Percentiles rank a stretch among this genome's conserved stretches.
Evolutionary conservation across 306 rosid species (phyloP).

Genomic region (Ormosia emarginata): DNA sequence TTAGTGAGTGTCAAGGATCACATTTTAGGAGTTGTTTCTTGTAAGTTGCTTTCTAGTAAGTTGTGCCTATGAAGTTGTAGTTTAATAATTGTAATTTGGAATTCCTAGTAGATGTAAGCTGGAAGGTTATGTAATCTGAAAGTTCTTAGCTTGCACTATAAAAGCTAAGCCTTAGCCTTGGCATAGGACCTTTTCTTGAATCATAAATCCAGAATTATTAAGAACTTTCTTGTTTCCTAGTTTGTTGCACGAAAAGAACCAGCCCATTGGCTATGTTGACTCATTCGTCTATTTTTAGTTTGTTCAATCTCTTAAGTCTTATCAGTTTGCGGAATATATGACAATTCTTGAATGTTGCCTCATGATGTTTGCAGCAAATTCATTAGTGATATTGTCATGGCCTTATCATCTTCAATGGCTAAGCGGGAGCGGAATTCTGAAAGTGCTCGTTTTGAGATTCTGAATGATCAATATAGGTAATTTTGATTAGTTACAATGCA

Average conservation of each 20-base stretch:
- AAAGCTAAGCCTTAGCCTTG: neutral
- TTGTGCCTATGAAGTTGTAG: neutral
- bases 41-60: neutral
- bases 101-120: neutral
- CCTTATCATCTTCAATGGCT: slow-evolving; percentile 85
- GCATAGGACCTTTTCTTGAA: neutral
- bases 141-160: neutral
- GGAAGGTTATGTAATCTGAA: neutral
- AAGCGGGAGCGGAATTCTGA: slow-evolving; percentile 79
- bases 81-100: neutral
- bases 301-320: neutral
- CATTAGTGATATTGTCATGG: slow-evolving; percentile 81
- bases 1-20: neutral
- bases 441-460: slow-evolving; percentile 82
- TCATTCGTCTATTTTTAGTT: neutral
- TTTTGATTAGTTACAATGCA: neutral
- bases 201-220: neutral
- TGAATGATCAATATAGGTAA: slow-evolving; percentile 75
- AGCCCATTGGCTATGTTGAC: neutral
- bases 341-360: slow-evolving; percentile 14
- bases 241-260: neutral
- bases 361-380: slow-evolving; percentile 65
- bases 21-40: neutral
- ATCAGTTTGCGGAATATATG: neutral
- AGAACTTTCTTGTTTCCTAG: neutral